phyloP scores from a whole-genome alignment of 2,329 filamentous ascomycete species.

The Fonsecaea pugnacius region DNA sequence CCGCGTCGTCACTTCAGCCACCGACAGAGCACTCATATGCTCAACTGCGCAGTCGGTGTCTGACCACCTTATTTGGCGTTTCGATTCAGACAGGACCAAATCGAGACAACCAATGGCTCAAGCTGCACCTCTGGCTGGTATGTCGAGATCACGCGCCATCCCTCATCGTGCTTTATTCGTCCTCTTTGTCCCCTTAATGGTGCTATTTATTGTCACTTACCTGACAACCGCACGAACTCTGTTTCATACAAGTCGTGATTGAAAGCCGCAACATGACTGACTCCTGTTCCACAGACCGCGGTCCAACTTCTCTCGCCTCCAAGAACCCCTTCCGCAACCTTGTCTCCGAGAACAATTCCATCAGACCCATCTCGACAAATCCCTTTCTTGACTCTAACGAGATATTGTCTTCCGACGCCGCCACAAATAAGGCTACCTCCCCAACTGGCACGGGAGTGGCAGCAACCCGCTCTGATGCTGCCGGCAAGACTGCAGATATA shows the following conservation, averaged over 20 bases:
- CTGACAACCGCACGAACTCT: neutral
- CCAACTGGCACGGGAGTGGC: conserved; percentile 6
- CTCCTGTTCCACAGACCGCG: conserved; percentile 30
- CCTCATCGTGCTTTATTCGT: conserved; percentile 1
- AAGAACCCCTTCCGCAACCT: conserved; percentile 59
- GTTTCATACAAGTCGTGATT: neutral
- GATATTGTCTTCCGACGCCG: conserved; percentile 21
- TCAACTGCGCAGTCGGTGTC: conserved; percentile 1
- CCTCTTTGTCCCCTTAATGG: conserved; percentile 4
- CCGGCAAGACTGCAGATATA: conserved; percentile 26
- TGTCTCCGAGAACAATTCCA: conserved; percentile 41
- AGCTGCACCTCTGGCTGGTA: conserved; percentile 27
- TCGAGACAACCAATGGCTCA: conserved; percentile 27
- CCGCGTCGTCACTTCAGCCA: neutral
- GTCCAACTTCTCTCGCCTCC: conserved; percentile 42
- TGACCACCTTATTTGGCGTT: neutral
- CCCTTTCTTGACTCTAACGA: conserved; percentile 62
- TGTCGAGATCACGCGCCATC: conserved; percentile 7
- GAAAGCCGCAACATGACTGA: conserved; percentile 18
- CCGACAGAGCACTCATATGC: neutral
- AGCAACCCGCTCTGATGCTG: conserved; percentile 6
- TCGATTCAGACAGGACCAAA: neutral
- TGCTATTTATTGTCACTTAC: neutral
- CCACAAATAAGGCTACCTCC: conserved; percentile 13
- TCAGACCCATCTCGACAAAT: conserved; percentile 59